phyloP scores from a whole-genome alignment of 306 rosid genomes.

The Casuarina equisetifolia region DNA sequence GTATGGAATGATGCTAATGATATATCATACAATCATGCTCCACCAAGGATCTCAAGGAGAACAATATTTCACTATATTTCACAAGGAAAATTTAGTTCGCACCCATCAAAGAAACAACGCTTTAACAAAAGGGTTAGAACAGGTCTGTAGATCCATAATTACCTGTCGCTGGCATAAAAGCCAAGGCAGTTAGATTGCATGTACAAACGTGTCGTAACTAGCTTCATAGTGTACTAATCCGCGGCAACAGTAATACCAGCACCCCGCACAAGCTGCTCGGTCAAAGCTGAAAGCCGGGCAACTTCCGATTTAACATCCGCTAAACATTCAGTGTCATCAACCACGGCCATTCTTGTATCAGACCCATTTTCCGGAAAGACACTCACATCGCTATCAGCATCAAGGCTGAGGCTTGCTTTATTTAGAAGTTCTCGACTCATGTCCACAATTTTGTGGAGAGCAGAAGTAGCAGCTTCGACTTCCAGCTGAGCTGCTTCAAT shows the following conservation, averaged over 20 bases:
- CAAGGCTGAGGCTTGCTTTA: constrained; percentile 44
- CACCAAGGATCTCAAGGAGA: too few species aligned
- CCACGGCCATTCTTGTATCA: constrained; percentile 2
- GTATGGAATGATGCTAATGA: too few species aligned
- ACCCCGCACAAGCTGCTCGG: constrained; percentile 68
- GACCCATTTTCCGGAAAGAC: constrained; percentile 17
- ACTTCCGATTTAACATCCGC: constrained; percentile 56
- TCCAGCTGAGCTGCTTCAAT: constrained; percentile 80
- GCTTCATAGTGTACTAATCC: constrained; percentile 30
- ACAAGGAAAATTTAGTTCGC: not conserved
- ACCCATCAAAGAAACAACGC: not conserved
- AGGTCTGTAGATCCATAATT: constrained; percentile 11
- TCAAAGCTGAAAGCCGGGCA: constrained; percentile 61
- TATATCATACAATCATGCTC: too few species aligned
- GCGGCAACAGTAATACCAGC: constrained; percentile 51
- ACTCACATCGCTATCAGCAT: constrained; percentile 37
- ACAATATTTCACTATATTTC: too few species aligned
- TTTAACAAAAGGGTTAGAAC: not conserved
- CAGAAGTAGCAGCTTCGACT: constrained; percentile 75
- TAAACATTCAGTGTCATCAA: constrained; percentile 30
- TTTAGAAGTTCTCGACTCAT: constrained; percentile 63
- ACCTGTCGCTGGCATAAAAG: constrained; percentile 10
- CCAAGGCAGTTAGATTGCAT: constrained; percentile 8
- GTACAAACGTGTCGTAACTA: constrained; percentile 1
- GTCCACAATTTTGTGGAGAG: constrained; percentile 66